Evolutionary conservation across 208 protist species (phyloP).

Genomic region (Trypanosoma boissoni): DNA sequence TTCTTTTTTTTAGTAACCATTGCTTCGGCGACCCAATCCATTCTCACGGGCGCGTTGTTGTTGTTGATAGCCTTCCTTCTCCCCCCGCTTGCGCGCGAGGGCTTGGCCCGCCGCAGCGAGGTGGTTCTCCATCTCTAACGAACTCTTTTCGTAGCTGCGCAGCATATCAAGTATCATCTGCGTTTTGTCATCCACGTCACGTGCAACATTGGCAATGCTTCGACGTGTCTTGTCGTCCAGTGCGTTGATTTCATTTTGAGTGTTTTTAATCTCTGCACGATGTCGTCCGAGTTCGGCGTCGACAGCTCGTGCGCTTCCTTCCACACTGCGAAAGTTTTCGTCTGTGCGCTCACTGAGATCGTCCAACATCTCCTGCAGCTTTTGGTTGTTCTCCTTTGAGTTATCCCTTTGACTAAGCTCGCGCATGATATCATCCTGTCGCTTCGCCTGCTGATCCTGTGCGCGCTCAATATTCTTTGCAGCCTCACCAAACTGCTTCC

Average conservation of each 20-base stretch:
- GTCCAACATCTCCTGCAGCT: conserved; percentile 58
- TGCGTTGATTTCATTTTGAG: conserved; percentile 36
- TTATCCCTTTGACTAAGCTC: neutral
- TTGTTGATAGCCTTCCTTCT: neutral
- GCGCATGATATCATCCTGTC: neutral
- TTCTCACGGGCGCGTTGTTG: neutral
- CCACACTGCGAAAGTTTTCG: conserved; percentile 79
- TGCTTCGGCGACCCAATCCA: conserved; percentile 1
- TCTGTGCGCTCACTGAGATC: conserved; percentile 81
- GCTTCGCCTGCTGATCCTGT: neutral
- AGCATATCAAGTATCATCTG: conserved; percentile 58
- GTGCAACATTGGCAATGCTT: conserved; percentile 33
- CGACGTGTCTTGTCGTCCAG: conserved; percentile 43
- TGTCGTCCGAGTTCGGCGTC: conserved; percentile 64
- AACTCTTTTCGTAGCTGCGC: conserved; percentile 61
- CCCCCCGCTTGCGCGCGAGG: conserved; percentile 33
- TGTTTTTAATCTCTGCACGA: conserved; percentile 29
- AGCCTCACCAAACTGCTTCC: neutral
- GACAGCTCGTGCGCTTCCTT: conserved; percentile 72
- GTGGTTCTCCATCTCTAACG: conserved; percentile 72
- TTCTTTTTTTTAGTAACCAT: conserved; percentile 6
- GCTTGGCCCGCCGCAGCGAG: conserved; percentile 69
- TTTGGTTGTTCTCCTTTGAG: conserved; percentile 3
- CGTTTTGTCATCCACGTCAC: conserved; percentile 60
- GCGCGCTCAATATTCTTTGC: conserved; percentile 34